phyloP scores from a whole-genome alignment of 441 rosid species.

The Euphorbia schlechtendalii region DNA sequence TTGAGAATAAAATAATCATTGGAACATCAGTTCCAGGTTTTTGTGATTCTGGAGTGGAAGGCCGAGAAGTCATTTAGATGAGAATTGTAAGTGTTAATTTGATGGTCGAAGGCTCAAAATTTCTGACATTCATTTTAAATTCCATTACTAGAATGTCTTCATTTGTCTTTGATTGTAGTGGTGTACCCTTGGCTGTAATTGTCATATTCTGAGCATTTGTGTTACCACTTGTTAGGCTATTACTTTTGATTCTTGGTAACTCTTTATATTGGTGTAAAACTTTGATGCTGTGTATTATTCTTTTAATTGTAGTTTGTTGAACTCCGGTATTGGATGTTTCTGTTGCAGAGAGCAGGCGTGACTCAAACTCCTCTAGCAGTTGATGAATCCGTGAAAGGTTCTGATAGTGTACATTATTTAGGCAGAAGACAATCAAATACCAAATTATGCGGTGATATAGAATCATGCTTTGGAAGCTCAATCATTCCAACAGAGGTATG shows the following conservation, averaged over 20 bases:
- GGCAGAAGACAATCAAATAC: conserved; percentile 19
- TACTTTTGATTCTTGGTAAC: neutral
- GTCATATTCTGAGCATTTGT: neutral
- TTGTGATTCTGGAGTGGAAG: neutral
- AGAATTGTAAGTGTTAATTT: neutral
- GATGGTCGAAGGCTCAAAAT: neutral
- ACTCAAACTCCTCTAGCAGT: conserved; percentile 18
- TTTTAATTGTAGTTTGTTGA: neutral
- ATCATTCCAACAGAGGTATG: conserved; percentile 35
- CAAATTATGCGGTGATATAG: conserved; percentile 20
- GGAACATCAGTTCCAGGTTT: neutral
- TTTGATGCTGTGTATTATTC: neutral
- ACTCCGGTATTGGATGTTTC: neutral
- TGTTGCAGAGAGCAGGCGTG: neutral
- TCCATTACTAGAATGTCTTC: neutral
- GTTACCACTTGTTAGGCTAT: neutral
- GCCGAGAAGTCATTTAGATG: neutral
- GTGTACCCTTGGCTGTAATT: neutral
- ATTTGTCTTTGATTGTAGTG: neutral
- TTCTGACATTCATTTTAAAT: neutral
- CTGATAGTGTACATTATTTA: conserved; percentile 8
- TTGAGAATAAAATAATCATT: neutral
- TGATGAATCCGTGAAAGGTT: conserved; percentile 24
- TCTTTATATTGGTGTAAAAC: neutral
- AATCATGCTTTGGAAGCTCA: conserved; percentile 20